Evolutionary conservation across 2,329 filamentous ascomycete species (phyloP).

Genomic region (Aspergillus fumigatiaffinis): DNA sequence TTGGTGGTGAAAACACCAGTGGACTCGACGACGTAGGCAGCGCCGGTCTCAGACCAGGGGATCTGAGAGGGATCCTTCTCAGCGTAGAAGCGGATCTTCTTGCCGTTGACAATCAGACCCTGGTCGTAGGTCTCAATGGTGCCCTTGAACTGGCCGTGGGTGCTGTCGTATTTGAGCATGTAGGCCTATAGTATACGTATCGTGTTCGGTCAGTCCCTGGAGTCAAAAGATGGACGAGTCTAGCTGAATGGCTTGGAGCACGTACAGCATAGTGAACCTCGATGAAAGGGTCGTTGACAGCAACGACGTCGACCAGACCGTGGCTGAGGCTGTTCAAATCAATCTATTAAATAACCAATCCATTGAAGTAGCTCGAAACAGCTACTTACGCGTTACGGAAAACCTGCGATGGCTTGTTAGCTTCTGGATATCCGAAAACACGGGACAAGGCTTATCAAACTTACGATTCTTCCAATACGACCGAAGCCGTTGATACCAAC

Average conservation of each 20-base stretch:
- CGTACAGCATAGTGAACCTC: constrained; percentile 94
- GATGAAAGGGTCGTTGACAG: constrained; percentile 99
- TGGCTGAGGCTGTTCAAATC: constrained; percentile 64
- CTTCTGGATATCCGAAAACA: background rate
- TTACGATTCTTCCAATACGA: constrained; percentile 91
- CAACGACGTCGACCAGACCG: constrained; percentile 83
- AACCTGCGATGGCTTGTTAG: constrained; percentile 50
- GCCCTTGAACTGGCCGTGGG: constrained; percentile 96
- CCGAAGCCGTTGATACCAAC: constrained; percentile 99
- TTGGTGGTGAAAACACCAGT: constrained; percentile 99
- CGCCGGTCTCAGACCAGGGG: constrained; percentile 82
- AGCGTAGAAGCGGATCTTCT: constrained; percentile 90
- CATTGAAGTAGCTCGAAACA: background rate
- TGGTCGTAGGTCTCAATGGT: constrained; percentile 70
- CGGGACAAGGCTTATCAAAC: constrained; percentile 19
- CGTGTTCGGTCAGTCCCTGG: constrained; percentile 3
- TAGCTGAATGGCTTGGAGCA: constrained; percentile 25
- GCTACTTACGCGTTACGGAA: constrained; percentile 85
- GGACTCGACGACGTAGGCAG: constrained; percentile 93
- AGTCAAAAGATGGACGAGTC: background rate
- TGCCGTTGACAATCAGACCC: constrained; percentile 83
- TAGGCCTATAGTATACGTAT: constrained; percentile 63
- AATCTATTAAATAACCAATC: background rate
- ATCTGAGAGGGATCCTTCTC: constrained; percentile 88
- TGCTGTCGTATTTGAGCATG: constrained; percentile 99